A percentile compares a stretch with the other conserved stretches of the same genome.
Evolutionary conservation across 768 basidiomycete species (phyloP).

Genomic region (Boletus edulis): DNA sequence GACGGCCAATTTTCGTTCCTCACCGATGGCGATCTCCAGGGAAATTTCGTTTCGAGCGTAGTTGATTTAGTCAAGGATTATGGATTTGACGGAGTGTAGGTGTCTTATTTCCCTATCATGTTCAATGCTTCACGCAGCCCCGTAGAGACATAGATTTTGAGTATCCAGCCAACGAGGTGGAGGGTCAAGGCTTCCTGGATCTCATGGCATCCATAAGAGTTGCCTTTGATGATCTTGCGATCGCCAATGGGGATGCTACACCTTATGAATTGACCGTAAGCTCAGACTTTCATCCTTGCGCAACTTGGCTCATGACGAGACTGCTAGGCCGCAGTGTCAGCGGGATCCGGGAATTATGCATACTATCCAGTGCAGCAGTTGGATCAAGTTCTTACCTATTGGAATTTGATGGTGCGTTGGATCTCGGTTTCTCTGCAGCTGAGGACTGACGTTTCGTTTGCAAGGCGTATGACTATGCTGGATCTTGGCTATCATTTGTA

Average conservation of each 20-base stretch:
- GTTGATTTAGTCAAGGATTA: slow-evolving; percentile 69
- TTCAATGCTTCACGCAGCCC: not conserved
- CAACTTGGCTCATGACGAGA: not conserved
- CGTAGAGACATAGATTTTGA: slow-evolving; percentile 75
- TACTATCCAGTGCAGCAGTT: slow-evolving; percentile 60
- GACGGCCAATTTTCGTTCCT: slow-evolving; percentile 66
- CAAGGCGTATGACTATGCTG: slow-evolving; percentile 75
- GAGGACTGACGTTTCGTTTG: not conserved
- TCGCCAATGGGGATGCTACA: slow-evolving; percentile 55
- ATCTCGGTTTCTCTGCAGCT: not conserved
- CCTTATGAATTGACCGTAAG: slow-evolving; percentile 57
- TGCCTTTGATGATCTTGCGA: slow-evolving; percentile 58
- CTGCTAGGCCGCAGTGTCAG: slow-evolving; percentile 54
- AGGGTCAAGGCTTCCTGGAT: slow-evolving; percentile 66
- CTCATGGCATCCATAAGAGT: slow-evolving; percentile 61
- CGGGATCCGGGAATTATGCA: slow-evolving; percentile 57
- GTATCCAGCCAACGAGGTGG: slow-evolving; percentile 56
- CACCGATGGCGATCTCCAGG: slow-evolving; percentile 45
- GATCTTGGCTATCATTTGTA: slow-evolving; percentile 67
- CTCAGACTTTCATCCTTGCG: not conserved
- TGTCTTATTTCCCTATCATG: not conserved
- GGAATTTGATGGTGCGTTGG: slow-evolving; percentile 72
- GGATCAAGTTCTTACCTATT: slow-evolving; percentile 64
- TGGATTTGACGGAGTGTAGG: slow-evolving; percentile 77
- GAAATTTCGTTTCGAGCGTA: slow-evolving; percentile 58